A percentile compares a stretch with the other conserved stretches of the same genome.
phyloP scores from a whole-genome alignment of 2,329 filamentous ascomycete genomes.

The Phialophora macrospora region DNA sequence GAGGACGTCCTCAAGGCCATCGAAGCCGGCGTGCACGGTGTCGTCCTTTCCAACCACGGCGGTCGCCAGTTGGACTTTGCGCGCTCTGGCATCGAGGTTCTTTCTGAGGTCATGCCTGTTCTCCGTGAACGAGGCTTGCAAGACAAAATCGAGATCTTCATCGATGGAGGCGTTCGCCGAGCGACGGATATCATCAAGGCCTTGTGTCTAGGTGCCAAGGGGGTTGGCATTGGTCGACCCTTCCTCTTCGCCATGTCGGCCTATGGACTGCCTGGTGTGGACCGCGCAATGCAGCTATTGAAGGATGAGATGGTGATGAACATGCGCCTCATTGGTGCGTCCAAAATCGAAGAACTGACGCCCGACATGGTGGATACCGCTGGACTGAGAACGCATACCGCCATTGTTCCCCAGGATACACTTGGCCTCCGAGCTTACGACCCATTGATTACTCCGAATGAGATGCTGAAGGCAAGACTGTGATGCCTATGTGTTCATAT shows the following conservation, averaged over 20 bases:
- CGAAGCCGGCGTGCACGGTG: slow-evolving; percentile 80
- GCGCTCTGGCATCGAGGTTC: slow-evolving; percentile 83
- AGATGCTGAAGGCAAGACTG: slow-evolving; percentile 54
- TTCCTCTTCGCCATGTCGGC: slow-evolving; percentile 96
- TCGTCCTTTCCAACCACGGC: slow-evolving; percentile 95
- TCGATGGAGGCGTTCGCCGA: slow-evolving; percentile 88
- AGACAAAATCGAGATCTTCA: slow-evolving; percentile 79
- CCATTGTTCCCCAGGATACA: slow-evolving; percentile 65
- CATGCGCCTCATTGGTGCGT: slow-evolving; percentile 89
- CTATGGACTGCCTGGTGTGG: slow-evolving; percentile 85
- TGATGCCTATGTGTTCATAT: slow-evolving; percentile 31
- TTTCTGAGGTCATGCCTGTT: slow-evolving; percentile 91
- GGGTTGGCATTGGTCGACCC: slow-evolving; percentile 90
- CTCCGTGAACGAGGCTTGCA: slow-evolving; percentile 75
- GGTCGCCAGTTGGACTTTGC: slow-evolving; percentile 93
- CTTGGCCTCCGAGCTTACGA: slow-evolving; percentile 63
- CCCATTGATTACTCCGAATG: slow-evolving; percentile 55
- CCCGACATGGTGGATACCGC: slow-evolving; percentile 79
- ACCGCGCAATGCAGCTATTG: slow-evolving; percentile 87
- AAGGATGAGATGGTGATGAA: slow-evolving; percentile 99
- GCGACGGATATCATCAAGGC: slow-evolving; percentile 96
- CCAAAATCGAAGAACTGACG: slow-evolving; percentile 74
- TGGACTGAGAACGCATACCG: slow-evolving; percentile 67
- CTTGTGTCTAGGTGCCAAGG: slow-evolving; percentile 85
- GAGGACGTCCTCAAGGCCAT: slow-evolving; percentile 92